These are phyloP conservation scores for Globisporangium nagaii DNA, from an alignment of 352 stramenopile genomes.

Conservation along the genomic window DNA sequence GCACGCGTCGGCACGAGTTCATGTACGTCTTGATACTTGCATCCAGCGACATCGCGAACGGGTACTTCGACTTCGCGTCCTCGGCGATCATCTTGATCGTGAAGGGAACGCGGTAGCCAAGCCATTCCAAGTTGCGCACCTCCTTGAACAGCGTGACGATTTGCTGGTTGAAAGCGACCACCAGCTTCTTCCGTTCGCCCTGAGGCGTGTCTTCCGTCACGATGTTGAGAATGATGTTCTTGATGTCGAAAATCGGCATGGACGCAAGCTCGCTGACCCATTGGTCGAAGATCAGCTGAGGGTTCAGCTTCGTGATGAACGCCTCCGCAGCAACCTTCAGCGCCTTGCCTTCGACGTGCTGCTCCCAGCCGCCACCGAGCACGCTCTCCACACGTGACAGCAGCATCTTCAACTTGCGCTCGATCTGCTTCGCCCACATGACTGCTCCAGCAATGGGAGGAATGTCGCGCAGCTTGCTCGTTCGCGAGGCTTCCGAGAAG, in stretches of 20 bases:
- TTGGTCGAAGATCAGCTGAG: slow-evolving; percentile 91
- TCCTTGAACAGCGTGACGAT: slow-evolving; percentile 98
- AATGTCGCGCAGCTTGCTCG: slow-evolving; percentile 95
- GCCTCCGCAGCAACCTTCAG: slow-evolving; percentile 90
- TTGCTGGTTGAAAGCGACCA: slow-evolving; percentile 96
- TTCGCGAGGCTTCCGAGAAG: slow-evolving; percentile 92
- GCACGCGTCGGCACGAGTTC: slow-evolving; percentile 67
- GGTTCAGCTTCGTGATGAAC: slow-evolving; percentile 85
- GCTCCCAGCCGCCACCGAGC: slow-evolving; percentile 95
- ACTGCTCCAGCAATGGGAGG: slow-evolving; percentile 97
- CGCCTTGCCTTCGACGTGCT: slow-evolving; percentile 95
- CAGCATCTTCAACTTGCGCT: slow-evolving; percentile 96
- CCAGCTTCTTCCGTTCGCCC: slow-evolving; percentile 71
- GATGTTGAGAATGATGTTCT: slow-evolving; percentile 90
- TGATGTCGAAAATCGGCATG: slow-evolving; percentile 89
- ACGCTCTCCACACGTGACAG: slow-evolving; percentile 97
- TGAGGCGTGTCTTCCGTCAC: slow-evolving; percentile 72
- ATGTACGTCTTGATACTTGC: slow-evolving; percentile 95
- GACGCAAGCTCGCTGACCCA: slow-evolving; percentile 92
- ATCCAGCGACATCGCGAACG: slow-evolving; percentile 96
- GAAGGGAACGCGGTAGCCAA: slow-evolving; percentile 96
- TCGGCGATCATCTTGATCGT: slow-evolving; percentile 94
- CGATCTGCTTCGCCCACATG: slow-evolving; percentile 99
- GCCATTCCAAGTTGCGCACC: slow-evolving; percentile 97
- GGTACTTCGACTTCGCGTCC: slow-evolving; percentile 96